Evolutionary conservation across 2,329 filamentous ascomycete genomes (phyloP).

Genomic region (Scortechinia acanthostroma): DNA sequence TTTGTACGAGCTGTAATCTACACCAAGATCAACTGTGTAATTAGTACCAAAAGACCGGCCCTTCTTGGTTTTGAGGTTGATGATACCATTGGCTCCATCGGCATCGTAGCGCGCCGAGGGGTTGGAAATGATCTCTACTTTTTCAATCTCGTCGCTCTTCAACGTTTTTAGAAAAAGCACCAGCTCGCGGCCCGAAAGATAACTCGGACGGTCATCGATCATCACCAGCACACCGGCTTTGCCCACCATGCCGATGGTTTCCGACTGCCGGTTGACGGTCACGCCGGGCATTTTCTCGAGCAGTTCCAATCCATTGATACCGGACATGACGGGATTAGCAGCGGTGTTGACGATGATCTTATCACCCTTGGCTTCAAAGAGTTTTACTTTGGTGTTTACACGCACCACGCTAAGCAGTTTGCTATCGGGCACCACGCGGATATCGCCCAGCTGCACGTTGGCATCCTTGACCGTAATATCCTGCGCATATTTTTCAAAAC

Average conservation of each 20-base stretch:
- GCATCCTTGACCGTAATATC: too few relatives aligned
- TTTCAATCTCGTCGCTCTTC: neutral
- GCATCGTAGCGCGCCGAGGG: neutral
- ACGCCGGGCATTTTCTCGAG: neutral
- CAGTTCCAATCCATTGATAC: neutral
- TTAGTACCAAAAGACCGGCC: neutral
- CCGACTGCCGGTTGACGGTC: neutral
- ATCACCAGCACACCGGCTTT: neutral
- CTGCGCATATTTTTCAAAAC: too few relatives aligned
- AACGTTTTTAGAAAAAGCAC: neutral
- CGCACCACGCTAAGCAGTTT: too few relatives aligned
- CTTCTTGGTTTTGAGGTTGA: neutral
- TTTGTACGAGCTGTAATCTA: neutral
- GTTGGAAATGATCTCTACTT: neutral
- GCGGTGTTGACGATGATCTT: neutral
- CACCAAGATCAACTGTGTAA: neutral
- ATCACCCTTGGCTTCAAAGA: neutral
- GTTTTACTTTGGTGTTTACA: too few relatives aligned
- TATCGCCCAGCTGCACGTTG: too few relatives aligned
- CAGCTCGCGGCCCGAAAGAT: neutral
- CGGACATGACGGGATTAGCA: neutral
- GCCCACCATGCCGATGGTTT: neutral
- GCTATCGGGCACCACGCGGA: too few relatives aligned
- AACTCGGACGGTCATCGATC: neutral
- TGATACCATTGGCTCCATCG: neutral